Evolutionary conservation across 495 filamentous ascomycete species (phyloP), one percentile per base, ranked within the genome.

Genomic region (Lasiosphaeris hirsuta): DNA sequence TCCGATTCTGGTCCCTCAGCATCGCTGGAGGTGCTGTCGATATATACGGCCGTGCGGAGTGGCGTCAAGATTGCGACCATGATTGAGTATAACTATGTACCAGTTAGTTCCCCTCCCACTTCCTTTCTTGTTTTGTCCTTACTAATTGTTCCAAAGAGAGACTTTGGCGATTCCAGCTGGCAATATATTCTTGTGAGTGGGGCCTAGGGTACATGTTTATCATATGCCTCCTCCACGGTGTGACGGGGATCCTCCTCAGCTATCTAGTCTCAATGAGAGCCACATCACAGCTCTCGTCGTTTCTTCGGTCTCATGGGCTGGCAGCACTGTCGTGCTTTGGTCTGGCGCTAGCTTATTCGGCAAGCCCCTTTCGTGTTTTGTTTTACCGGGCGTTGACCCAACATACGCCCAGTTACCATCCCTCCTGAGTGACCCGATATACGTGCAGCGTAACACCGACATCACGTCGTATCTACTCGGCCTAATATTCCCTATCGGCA

Each of bases 391-490:
- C 14, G 36, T n/a, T 17, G 17, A 11, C 4, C 72, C 88, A 64
- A 88, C 90, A 66, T 68, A 91, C 39, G 68, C 88, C 23, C 90
- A 94, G 71, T 78, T 93, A 41, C 86, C 88, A 40, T 79, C 78
- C 2, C 83, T 87, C 62, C 71, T 89, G 52, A 79, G 68, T 55
- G 62, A 64, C 56, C 80, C 86, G 30, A 68, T 86, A 43, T 85
- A 85, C 2, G 88, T 87, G 64, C 69, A 83, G 3, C 79, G 84
- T 0, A 76, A 80, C 17, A 72, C 75, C 36, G 76, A 81, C 47
- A 80, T 85, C 30, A 81, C 88, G 53, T 62, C 66, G 0, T 74
- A 81, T 54, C 70, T 88, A 17, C 65, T 81, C 4, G 73, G 84
- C 33, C 78, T 82, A 3, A 80, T 90, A 59, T 93, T 84, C 66